Percentiles rank a stretch among this genome's conserved stretches.
Evolutionary conservation across 2,329 filamentous ascomycete species (phyloP).

Genomic region (Lachnellula suecica): DNA sequence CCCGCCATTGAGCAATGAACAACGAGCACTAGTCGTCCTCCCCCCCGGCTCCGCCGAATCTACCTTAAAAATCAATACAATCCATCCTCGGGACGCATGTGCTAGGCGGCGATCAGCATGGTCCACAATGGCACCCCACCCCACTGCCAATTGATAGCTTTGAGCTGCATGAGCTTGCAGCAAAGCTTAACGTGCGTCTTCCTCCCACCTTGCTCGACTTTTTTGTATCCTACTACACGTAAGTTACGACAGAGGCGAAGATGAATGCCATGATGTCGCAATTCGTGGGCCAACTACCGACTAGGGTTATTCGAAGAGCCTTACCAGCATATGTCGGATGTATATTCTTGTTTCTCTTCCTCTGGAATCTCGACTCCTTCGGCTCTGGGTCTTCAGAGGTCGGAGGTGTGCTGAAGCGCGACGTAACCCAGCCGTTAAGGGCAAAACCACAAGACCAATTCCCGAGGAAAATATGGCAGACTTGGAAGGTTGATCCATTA

Average conservation of each 20-base stretch:
- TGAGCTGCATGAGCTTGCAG: neutral
- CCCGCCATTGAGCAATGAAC: neutral
- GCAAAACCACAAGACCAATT: conserved; percentile 36
- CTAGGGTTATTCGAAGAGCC: conserved; percentile 5
- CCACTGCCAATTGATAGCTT: neutral
- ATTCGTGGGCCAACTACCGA: conserved; percentile 3
- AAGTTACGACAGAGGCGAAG: neutral
- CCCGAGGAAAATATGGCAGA: conserved; percentile 73
- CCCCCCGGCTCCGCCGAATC: no score
- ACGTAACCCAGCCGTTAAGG: conserved; percentile 1
- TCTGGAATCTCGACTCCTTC: conserved; percentile 2
- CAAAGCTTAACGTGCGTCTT: neutral
- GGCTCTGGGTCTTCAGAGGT: neutral
- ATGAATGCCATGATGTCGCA: conserved; percentile 9
- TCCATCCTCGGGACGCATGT: neutral
- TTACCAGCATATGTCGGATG: conserved; percentile 11
- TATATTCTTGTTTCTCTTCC: conserved; percentile 8
- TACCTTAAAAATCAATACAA: no score
- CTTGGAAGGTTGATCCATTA: conserved; percentile 70
- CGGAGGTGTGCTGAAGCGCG: neutral
- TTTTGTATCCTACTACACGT: neutral
- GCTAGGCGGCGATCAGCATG: neutral
- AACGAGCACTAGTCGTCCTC: no score
- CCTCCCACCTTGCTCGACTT: neutral
- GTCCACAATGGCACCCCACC: neutral